Conservation (phyloP, 768 basidiomycete genomes). For the Lactarius akahatsu region DNA sequence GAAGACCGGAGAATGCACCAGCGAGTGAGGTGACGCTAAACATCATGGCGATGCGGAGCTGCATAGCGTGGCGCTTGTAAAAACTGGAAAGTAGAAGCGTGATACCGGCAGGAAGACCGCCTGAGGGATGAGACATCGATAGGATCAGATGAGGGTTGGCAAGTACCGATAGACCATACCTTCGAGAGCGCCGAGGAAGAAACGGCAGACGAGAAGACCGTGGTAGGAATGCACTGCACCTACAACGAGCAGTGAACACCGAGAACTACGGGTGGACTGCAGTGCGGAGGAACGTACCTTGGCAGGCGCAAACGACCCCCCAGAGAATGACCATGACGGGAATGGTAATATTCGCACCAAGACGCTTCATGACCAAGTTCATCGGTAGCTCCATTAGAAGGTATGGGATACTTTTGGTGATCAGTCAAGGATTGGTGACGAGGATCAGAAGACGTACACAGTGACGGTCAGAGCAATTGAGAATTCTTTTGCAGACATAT, state of each 20-base stretch:
- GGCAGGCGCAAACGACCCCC: conserved; percentile 60
- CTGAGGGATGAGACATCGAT: conserved; percentile 5
- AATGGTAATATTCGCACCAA: conserved; percentile 57
- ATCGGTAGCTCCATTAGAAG: conserved; percentile 33
- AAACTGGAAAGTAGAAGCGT: conserved; percentile 32
- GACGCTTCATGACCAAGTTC: conserved; percentile 38
- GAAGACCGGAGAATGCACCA: conserved; percentile 60
- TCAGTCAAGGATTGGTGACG: conserved; percentile 19
- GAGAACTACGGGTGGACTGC: neutral
- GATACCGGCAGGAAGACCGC: conserved; percentile 47
- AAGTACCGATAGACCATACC: conserved; percentile 37
- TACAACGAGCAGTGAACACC: conserved; percentile 22
- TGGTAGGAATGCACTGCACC: conserved; percentile 50
- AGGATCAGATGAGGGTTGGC: neutral
- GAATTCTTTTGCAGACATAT: conserved; percentile 28
- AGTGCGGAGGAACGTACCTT: conserved; percentile 42
- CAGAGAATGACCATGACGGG: conserved; percentile 62
- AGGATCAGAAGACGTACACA: conserved; percentile 1
- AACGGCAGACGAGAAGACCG: conserved; percentile 52
- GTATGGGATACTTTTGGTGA: conserved; percentile 31
- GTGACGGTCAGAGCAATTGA: conserved; percentile 21
- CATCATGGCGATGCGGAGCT: conserved; percentile 41
- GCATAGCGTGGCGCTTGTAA: conserved; percentile 32
- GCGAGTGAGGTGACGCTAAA: conserved; percentile 48
- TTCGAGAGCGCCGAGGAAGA: conserved; percentile 54